phyloP scores from a whole-genome alignment of 805 yeast species.

The Yarrowia hollandica region DNA sequence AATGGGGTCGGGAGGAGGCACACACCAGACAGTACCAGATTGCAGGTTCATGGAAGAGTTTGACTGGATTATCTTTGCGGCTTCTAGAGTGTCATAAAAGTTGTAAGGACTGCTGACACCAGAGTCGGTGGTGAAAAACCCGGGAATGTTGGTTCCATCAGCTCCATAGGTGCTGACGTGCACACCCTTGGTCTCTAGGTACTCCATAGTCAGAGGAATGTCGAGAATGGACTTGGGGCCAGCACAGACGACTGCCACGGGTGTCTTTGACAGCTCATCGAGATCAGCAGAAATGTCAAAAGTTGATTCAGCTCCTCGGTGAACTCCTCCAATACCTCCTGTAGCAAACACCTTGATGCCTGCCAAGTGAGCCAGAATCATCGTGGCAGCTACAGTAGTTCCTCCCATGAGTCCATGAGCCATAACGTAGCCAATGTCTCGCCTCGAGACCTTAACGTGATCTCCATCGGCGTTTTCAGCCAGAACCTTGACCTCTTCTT shows the following conservation, averaged over 20 bases:
- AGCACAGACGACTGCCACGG: constrained; percentile 87
- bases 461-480: constrained; percentile 43
- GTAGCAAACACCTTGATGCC: constrained; percentile 87
- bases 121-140: constrained; percentile 76
- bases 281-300: constrained; percentile 87
- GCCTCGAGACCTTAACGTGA: constrained; percentile 65
- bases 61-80: constrained; percentile 59
- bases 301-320: constrained; percentile 68
- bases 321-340: constrained; percentile 93
- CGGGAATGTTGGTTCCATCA: constrained; percentile 62
- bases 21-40: constrained; percentile 75
- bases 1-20: constrained; percentile 70
- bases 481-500: constrained; percentile 51
- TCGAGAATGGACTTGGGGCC: constrained; percentile 89
- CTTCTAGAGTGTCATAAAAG: constrained; percentile 53
- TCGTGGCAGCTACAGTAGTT: constrained; percentile 85
- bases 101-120: constrained; percentile 70
- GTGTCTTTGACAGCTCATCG: constrained; percentile 78
- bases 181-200: constrained; percentile 87
- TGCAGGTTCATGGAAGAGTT: constrained; percentile 52
- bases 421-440: constrained; percentile 76
- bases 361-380: constrained; percentile 73
- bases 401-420: constrained; percentile 71
- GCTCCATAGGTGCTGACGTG: constrained; percentile 71
- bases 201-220: constrained; percentile 77